Conservation (phyloP, 148 eudicot genomes). For the Arbutus unedo region DNA sequence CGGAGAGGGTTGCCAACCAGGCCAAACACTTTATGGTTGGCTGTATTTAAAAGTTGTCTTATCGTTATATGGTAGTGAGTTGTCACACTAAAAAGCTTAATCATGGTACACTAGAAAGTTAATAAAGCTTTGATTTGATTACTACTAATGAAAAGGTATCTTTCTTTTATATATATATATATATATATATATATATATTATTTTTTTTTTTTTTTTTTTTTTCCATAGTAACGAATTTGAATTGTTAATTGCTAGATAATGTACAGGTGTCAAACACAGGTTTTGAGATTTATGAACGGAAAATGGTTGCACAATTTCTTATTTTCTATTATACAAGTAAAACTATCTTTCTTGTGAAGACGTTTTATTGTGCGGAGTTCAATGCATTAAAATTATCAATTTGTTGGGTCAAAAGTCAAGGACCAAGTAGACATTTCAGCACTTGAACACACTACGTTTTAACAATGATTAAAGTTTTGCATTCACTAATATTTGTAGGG, state of each 20-base stretch:
- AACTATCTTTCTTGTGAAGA: no score
- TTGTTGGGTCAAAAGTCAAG: no score
- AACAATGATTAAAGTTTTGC: no score
- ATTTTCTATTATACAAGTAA: no score
- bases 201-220: background rate
- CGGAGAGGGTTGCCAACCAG: conserved; percentile 11
- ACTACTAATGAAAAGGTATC: background rate
- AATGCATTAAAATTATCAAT: no score
- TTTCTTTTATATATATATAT: no score
- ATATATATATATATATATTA: no score
- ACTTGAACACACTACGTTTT: no score
- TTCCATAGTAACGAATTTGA: background rate
- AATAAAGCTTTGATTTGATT: conserved; percentile 18
- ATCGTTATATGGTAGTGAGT: conserved; percentile 21
- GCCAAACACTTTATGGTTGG: background rate
- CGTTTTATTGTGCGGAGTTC: no score
- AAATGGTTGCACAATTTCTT: no score
- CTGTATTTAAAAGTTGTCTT: conserved; percentile 17
- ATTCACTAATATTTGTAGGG: no score
- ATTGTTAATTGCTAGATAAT: background rate
- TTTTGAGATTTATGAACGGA: background rate
- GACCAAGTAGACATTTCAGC: no score
- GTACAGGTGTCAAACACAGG: background rate
- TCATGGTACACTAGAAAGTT: conserved; percentile 24
- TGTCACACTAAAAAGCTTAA: conserved; percentile 25